Conservation (phyloP, 2,329 filamentous ascomycete species). For the Epichloe scottii region DNA sequence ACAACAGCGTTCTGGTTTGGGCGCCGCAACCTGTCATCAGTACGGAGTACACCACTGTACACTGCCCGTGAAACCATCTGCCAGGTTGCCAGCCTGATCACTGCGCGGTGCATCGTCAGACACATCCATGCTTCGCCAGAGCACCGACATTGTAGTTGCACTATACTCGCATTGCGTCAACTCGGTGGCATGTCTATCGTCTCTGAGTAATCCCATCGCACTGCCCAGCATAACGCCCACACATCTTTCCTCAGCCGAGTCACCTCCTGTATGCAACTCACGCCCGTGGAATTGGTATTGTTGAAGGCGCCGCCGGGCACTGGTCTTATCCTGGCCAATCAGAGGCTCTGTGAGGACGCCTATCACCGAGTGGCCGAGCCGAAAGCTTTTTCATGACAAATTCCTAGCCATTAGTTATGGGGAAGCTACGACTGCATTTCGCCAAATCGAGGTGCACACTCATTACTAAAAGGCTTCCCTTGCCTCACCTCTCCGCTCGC, state of each 20-base stretch:
- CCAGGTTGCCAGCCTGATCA: too few relatives aligned
- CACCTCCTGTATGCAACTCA: not conserved
- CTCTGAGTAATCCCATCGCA: not conserved
- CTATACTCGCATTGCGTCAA: not conserved
- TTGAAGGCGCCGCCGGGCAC: not conserved
- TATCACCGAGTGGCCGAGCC: slow-evolving; percentile 26
- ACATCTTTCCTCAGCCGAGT: not conserved
- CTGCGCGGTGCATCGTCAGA: too few relatives aligned
- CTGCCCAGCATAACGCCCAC: not conserved
- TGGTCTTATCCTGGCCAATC: slow-evolving; percentile 18
- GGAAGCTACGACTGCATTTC: slow-evolving; percentile 1
- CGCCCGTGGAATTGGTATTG: not conserved
- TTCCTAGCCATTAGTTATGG: slow-evolving; percentile 12
- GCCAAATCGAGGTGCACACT: slow-evolving; percentile 1
- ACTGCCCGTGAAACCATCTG: not conserved
- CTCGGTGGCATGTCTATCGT: not conserved
- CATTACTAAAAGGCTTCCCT: not conserved
- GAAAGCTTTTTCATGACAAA: slow-evolving; percentile 22
- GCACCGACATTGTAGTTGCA: not conserved
- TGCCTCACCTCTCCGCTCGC: slow-evolving; percentile 7
- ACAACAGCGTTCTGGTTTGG: too few relatives aligned
- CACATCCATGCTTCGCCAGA: too few relatives aligned
- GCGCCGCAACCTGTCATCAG: not conserved
- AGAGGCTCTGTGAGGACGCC: slow-evolving; percentile 11
- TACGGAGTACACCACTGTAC: too few relatives aligned